Evolutionary conservation across 2,329 filamentous ascomycete species (phyloP).

Genomic region (Curvularia sp.): DNA sequence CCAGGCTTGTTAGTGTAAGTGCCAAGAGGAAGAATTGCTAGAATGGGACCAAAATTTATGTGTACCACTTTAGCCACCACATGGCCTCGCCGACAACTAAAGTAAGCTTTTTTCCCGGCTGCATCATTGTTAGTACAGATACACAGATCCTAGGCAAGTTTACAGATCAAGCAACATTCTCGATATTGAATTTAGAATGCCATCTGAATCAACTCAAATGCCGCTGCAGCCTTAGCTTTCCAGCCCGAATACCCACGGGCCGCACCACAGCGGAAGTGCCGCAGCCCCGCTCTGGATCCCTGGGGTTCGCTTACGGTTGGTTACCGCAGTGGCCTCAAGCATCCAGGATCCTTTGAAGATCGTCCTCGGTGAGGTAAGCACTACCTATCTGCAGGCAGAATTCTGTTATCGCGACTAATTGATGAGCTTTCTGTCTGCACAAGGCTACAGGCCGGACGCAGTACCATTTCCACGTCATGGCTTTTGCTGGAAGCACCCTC

Average conservation of each 20-base stretch:
- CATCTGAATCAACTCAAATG: not conserved
- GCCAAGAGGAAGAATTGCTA: not conserved
- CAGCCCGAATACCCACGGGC: not conserved
- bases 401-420: not conserved
- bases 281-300: not conserved
- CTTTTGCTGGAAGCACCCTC: not conserved
- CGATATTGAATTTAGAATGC: not conserved
- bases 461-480: too few relatives aligned
- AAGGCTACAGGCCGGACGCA: not conserved
- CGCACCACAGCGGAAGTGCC: not conserved
- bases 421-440: not conserved
- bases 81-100: not conserved
- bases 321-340: not conserved
- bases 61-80: not conserved
- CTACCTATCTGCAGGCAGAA: not conserved
- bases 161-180: not conserved
- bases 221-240: not conserved
- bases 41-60: not conserved
- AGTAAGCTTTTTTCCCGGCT: not conserved
- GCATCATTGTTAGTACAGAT: not conserved
- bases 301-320: too few relatives aligned
- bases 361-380: not conserved
- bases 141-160: not conserved
- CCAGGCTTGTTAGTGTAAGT: not conserved
- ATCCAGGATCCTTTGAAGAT: not conserved